Conservation (phyloP, 2,329 filamentous ascomycete species). For the Cyphellophora attinorum region DNA sequence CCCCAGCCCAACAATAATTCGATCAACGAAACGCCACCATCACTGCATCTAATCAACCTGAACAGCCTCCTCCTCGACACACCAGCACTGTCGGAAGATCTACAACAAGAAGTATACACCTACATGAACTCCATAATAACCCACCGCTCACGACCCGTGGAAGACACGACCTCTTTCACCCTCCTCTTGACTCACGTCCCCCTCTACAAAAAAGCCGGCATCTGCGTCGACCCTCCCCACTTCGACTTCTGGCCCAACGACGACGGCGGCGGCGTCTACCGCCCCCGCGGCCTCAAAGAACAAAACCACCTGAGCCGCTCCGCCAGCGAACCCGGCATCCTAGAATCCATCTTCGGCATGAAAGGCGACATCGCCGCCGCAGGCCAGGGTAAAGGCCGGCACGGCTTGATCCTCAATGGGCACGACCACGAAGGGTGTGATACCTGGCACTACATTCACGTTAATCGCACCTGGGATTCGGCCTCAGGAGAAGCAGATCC, state of each 20-base stretch:
- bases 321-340: constrained; percentile 58
- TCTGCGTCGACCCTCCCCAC: constrained; percentile 76
- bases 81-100: constrained; percentile 55
- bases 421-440: constrained; percentile 96
- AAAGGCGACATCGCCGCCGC: constrained; percentile 51
- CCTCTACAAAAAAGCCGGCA: constrained; percentile 68
- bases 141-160: constrained; percentile 49
- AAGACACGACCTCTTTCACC: constrained; percentile 60
- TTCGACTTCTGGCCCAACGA: constrained; percentile 69
- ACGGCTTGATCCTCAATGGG: constrained; percentile 76
- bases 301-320: constrained; percentile 79
- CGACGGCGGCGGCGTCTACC: constrained; percentile 30
- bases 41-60: constrained; percentile 72
- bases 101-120: constrained; percentile 67
- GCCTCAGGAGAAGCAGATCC: constrained; percentile 2
- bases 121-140: constrained; percentile 56
- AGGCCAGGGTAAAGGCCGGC: constrained; percentile 55
- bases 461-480: constrained; percentile 6
- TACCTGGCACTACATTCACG: constrained; percentile 62
- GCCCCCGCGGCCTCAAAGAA: constrained; percentile 53
- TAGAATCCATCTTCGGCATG: constrained; percentile 77
- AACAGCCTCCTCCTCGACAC: constrained; percentile 93
- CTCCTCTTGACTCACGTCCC: constrained; percentile 88
- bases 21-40: constrained; percentile 25
- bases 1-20: constrained; percentile 20